These are phyloP conservation scores for Sarocladium strictum DNA, from an alignment of 2,329 filamentous ascomycete species.

Conservation along the genomic window DNA sequence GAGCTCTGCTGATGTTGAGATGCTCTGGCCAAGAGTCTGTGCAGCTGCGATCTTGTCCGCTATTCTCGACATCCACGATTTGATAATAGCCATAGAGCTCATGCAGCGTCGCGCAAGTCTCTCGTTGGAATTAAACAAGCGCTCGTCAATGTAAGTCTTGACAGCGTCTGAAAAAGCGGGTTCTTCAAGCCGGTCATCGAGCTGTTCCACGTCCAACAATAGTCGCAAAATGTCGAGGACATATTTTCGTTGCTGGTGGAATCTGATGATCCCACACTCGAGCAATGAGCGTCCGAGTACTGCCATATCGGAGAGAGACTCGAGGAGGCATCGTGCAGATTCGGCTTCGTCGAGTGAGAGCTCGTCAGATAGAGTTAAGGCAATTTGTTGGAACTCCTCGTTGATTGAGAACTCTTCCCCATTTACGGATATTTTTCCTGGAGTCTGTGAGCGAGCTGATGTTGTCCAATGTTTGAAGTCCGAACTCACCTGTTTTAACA, in stretches of 20 bases:
- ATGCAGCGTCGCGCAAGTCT: slow-evolving; percentile 53
- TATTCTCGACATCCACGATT: slow-evolving; percentile 69
- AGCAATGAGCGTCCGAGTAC: slow-evolving; percentile 66
- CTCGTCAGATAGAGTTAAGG: slow-evolving; percentile 77
- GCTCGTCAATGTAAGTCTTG: slow-evolving; percentile 48
- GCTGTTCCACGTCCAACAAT: slow-evolving; percentile 59
- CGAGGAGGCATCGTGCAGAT: slow-evolving; percentile 69
- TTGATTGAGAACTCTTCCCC: slow-evolving; percentile 76
- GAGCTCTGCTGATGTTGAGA: slow-evolving; percentile 52
- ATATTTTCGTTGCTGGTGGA: slow-evolving; percentile 79
- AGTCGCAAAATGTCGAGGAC: slow-evolving; percentile 79
- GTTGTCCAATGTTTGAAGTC: background rate
- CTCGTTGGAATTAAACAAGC: slow-evolving; percentile 37
- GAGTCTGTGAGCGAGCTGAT: slow-evolving; percentile 13
- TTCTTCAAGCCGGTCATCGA: slow-evolving; percentile 48
- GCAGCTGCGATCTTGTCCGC: slow-evolving; percentile 71
- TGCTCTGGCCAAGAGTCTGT: slow-evolving; percentile 64
- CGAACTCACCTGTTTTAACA: slow-evolving; percentile 55
- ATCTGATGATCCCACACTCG: slow-evolving; percentile 76
- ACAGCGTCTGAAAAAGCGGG: slow-evolving; percentile 31
- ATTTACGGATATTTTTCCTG: slow-evolving; percentile 70
- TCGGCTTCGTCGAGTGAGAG: slow-evolving; percentile 86
- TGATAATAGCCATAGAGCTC: slow-evolving; percentile 71
- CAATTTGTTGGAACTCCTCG: slow-evolving; percentile 77
- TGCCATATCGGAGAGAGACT: slow-evolving; percentile 62